phyloP scores from a whole-genome alignment of 2,329 filamentous ascomycete species.

The Domatiomyces catenatus region DNA sequence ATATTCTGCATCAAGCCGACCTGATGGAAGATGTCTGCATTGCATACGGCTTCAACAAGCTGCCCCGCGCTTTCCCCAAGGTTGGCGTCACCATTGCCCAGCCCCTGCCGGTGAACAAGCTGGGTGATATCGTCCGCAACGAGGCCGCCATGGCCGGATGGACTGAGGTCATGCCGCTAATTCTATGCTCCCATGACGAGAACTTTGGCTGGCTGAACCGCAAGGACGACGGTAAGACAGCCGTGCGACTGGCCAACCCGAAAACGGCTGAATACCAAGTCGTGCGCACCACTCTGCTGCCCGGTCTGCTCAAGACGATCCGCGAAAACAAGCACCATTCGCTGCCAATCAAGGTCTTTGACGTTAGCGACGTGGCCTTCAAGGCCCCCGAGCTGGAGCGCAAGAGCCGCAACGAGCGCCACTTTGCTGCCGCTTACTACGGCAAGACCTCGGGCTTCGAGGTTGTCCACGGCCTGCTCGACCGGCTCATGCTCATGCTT shows the following conservation, averaged over 20 bases:
- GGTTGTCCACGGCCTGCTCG: constrained; percentile 81
- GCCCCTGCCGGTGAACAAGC: constrained; percentile 83
- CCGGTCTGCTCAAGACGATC: constrained; percentile 82
- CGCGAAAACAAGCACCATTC: constrained; percentile 81
- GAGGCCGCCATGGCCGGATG: constrained; percentile 91
- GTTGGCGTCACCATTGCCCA: constrained; percentile 76
- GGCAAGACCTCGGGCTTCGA: constrained; percentile 92
- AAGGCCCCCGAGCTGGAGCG: constrained; percentile 72
- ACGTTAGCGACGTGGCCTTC: constrained; percentile 79
- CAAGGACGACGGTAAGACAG: constrained; percentile 68
- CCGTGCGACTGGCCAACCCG: constrained; percentile 74
- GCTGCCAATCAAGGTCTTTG: constrained; percentile 83
- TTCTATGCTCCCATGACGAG: constrained; percentile 93
- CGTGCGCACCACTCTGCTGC: constrained; percentile 71
- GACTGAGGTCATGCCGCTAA: constrained; percentile 90
- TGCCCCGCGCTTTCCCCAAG: constrained; percentile 73
- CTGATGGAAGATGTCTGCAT: constrained; percentile 98
- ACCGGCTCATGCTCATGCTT: constrained; percentile 85
- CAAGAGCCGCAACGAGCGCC: constrained; percentile 78
- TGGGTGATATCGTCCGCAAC: constrained; percentile 73
- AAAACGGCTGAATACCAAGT: constrained; percentile 91
- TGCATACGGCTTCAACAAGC: constrained; percentile 92
- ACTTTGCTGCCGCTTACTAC: constrained; percentile 92
- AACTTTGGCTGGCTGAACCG: constrained; percentile 94
- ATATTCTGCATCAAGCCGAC: constrained; percentile 90